Percentiles rank a stretch among this genome's conserved stretches.
Conservation (phyloP, 202 grass and related monocot species). For the Zoysia matrella region DNA sequence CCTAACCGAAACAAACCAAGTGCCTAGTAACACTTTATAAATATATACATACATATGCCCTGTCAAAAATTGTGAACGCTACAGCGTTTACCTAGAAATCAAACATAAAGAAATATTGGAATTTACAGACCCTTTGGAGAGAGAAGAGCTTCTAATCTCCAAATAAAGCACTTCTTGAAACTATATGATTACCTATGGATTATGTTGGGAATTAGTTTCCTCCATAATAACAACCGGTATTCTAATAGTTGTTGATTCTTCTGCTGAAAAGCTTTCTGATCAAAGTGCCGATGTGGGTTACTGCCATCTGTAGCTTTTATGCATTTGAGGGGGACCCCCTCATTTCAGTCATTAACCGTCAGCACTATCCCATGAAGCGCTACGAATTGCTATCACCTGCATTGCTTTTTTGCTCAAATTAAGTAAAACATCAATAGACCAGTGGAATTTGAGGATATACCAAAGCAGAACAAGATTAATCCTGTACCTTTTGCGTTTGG, state of each 20-base stretch:
- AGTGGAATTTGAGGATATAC: background rate
- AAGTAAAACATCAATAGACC: slow-evolving; percentile 27
- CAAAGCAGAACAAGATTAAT: slow-evolving; percentile 2
- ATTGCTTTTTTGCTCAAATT: slow-evolving; percentile 56
- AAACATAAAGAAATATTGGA: slow-evolving; percentile 19
- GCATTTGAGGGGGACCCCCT: background rate
- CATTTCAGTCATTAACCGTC: slow-evolving; percentile 1
- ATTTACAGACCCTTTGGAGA: slow-evolving; percentile 15
- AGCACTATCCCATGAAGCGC: background rate
- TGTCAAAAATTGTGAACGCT: background rate
- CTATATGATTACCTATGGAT: slow-evolving; percentile 29
- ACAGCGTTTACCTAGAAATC: background rate
- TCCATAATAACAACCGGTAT: slow-evolving; percentile 18
- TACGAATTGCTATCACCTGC: slow-evolving; percentile 61
- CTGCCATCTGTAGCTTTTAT: background rate
- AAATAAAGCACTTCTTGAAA: slow-evolving; percentile 36
- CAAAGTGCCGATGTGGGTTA: background rate
- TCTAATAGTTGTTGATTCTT: slow-evolving; percentile 26
- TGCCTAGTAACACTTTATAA: background rate
- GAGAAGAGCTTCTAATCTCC: background rate
- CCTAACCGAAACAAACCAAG: background rate
- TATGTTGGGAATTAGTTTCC: slow-evolving; percentile 31
- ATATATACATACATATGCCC: background rate
- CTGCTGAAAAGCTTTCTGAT: slow-evolving; percentile 26
- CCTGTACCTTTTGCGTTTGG: slow-evolving; percentile 76